Conservation (phyloP, 495 filamentous ascomycete species). For the Alectoria sarmentosa region DNA sequence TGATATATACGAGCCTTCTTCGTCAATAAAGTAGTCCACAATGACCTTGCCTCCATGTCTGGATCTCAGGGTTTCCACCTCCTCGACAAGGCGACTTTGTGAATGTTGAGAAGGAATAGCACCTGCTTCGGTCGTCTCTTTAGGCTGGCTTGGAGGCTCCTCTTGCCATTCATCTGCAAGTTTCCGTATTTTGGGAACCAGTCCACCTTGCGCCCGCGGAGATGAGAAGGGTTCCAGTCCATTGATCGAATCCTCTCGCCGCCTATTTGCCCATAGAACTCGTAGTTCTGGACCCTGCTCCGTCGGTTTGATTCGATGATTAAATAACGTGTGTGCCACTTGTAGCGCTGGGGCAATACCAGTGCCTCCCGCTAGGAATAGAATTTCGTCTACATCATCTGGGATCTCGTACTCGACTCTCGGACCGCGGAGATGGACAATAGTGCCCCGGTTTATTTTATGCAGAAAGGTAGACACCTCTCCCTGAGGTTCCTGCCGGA, state of each 20-base stretch:
- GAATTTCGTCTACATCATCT: constrained; percentile 44
- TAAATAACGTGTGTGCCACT: constrained; percentile 53
- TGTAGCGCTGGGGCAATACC: constrained; percentile 90
- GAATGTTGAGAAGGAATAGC: background rate
- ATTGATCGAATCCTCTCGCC: constrained; percentile 41
- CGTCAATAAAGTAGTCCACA: constrained; percentile 72
- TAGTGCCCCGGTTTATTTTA: constrained; percentile 48
- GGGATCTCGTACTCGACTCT: constrained; percentile 61
- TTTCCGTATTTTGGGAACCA: background rate
- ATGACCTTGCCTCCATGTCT: constrained; percentile 48
- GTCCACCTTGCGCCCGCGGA: background rate
- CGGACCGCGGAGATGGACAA: constrained; percentile 72
- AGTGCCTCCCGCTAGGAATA: constrained; percentile 90
- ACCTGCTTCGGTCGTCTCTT: background rate
- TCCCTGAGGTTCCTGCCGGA: constrained; percentile 47
- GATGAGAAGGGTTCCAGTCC: background rate
- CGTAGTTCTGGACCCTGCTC: constrained; percentile 38
- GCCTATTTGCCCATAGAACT: constrained; percentile 64
- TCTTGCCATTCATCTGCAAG: background rate
- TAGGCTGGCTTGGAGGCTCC: background rate
- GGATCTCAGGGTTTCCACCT: constrained; percentile 52
- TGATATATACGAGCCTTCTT: constrained; percentile 59
- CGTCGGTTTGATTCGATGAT: constrained; percentile 16
- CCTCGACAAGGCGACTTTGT: constrained; percentile 46
- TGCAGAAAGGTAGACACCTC: constrained; percentile 67